A percentile compares a stretch with the other conserved stretches of the same genome.
Conservation (phyloP, 73 alveolate genomes). For the Stentor roeselii region DNA sequence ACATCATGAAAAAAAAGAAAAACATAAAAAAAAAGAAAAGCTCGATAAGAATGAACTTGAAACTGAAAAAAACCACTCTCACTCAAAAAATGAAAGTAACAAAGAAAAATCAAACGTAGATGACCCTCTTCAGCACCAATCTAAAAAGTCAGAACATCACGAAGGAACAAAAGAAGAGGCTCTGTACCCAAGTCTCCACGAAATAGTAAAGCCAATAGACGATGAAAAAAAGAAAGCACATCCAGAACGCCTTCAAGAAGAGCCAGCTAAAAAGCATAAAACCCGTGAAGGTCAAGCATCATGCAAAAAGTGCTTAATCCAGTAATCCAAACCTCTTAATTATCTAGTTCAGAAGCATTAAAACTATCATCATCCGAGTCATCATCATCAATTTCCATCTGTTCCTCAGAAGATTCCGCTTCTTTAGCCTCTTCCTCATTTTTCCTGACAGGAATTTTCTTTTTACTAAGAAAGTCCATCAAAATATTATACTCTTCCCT, state of each 20-base stretch:
- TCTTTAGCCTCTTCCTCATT: conserved; percentile 68
- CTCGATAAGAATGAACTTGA: too few relatives aligned
- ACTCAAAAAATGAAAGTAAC: too few relatives aligned
- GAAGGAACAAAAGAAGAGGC: neutral
- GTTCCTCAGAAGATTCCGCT: conserved; percentile 44
- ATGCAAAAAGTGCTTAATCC: neutral
- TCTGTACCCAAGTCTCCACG: neutral
- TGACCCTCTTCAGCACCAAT: neutral
- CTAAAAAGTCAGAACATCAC: neutral
- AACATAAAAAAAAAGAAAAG: too few relatives aligned
- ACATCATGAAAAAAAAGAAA: neutral
- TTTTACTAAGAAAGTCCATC: conserved; percentile 62
- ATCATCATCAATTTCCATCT: conserved; percentile 71
- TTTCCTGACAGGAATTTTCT: conserved; percentile 66
- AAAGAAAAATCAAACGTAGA: neutral
- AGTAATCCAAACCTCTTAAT: neutral
- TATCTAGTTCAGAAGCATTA: conserved; percentile 44
- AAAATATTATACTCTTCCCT: conserved; percentile 68
- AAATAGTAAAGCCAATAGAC: neutral
- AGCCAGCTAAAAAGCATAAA: neutral
- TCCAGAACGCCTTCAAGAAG: neutral
- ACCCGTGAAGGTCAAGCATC: conserved; percentile 1
- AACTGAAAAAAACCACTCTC: too few relatives aligned
- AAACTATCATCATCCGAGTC: conserved; percentile 61
- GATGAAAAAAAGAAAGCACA: neutral